phyloP scores from a whole-genome alignment of 2,329 filamentous ascomycete species.

The Cladobotryum mycophilum region DNA sequence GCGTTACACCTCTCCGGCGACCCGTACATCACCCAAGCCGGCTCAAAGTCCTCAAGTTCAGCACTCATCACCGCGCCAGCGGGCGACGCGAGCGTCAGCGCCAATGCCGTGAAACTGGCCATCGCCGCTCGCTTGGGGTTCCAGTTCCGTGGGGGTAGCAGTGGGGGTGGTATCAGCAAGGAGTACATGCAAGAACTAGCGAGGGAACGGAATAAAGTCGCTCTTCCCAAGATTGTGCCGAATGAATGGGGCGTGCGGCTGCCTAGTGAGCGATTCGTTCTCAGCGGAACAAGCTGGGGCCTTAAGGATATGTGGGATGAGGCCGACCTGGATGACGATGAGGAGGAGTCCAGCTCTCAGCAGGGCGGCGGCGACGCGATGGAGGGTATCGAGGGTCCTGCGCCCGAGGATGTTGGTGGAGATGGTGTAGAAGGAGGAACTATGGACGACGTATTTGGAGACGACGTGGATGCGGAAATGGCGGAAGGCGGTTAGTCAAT shows the following conservation, averaged over 20 bases:
- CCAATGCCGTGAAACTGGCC: slow-evolving; percentile 65
- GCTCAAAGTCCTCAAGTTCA: slow-evolving; percentile 43
- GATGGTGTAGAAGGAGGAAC: slow-evolving; percentile 45
- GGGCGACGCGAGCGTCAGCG: slow-evolving; percentile 52
- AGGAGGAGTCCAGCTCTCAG: slow-evolving; percentile 33
- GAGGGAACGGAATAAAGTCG: slow-evolving; percentile 60
- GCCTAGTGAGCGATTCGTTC: slow-evolving; percentile 62
- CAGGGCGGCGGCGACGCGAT: slow-evolving; percentile 41
- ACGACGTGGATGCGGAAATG: slow-evolving; percentile 52
- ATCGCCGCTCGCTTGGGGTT: slow-evolving; percentile 62
- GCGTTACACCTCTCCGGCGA: slow-evolving; percentile 63
- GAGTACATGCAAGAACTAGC: slow-evolving; percentile 75
- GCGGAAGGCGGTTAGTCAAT: slow-evolving; percentile 31
- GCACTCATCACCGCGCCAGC: slow-evolving; percentile 41
- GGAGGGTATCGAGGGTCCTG: slow-evolving; percentile 39
- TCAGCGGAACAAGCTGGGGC: slow-evolving; percentile 60
- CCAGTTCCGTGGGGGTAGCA: slow-evolving; percentile 56
- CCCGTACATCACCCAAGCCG: slow-evolving; percentile 57
- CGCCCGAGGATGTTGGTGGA: slow-evolving; percentile 36
- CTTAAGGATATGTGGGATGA: slow-evolving; percentile 54
- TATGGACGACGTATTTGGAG: slow-evolving; percentile 50
- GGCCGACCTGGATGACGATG: slow-evolving; percentile 30
- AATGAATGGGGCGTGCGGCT: slow-evolving; percentile 63
- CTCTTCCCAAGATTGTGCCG: slow-evolving; percentile 55
- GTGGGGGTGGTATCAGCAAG: slow-evolving; percentile 54